Evolutionary conservation across 2,329 filamentous ascomycete genomes (phyloP), one percentile per base, ranked within the genome.

Genomic region (Sporothrix pseudoabietina): DNA sequence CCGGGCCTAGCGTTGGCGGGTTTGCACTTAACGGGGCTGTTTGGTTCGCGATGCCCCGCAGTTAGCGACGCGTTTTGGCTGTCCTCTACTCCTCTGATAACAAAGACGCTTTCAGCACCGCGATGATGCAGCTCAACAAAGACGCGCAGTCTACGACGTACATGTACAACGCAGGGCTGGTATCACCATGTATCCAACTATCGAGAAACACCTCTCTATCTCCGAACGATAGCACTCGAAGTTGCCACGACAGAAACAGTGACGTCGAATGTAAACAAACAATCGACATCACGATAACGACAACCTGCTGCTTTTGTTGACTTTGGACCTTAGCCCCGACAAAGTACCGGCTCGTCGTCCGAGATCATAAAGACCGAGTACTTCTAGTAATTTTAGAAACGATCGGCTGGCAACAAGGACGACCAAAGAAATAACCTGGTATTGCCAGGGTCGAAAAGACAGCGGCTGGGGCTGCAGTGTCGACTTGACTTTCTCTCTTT

Each of bases 1-100:
- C 44, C 44, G 44, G 44, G 44, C 44, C 22, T 30, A 44, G 61
- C n/a, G 61, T 22, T 66, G 61, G 39, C 22, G 39, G 39, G 22
- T 66, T 66, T 47, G 41, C 61, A 66, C 61, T 47, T 30, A 66
- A 47, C 61, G 22, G 41, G 39, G 41, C 61, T 30, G 39, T 47
- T 30, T 47, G 22, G 19, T 66, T 63, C 57, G 57, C 57, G 57
- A 63, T 47, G 39, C 61, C 61, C 61, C 61, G 61, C 61, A 30
- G 61, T 66, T 35, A 14, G 52, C 32, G 39, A 66, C 39, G 39
- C 39, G 61, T 66, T 66, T 66, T 44, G 22, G 4, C 16, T 14
- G 4, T 26, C 26, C 26, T n/a, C 35, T 7, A 3, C 35, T 47
- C 30, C n/a, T 63, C n/a, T 26, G 59, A 30, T 66, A 66, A 47